A percentile compares a stretch with the other conserved stretches of the same genome.
These are phyloP conservation scores for Gaillardinia entomophila DNA, from an alignment of 805 yeast species.

Conservation along the genomic window DNA sequence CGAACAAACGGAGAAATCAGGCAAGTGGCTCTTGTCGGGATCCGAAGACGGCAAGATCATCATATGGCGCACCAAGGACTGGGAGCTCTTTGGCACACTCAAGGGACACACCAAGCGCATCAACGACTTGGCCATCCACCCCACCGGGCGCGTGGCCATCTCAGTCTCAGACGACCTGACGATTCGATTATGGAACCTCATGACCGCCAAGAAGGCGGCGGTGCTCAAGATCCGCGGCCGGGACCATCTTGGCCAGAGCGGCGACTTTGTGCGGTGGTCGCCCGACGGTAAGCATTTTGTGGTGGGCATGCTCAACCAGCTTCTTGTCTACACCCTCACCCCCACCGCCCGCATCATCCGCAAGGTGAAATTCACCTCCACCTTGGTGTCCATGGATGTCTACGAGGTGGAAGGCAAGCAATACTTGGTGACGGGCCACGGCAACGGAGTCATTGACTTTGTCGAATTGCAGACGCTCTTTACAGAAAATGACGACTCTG, in stretches of 20 bases:
- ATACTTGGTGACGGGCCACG: conserved; percentile 61
- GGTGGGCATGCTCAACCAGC: conserved; percentile 64
- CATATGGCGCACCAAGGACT: conserved; percentile 93
- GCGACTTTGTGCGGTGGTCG: conserved; percentile 65
- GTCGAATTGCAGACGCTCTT: conserved; percentile 34
- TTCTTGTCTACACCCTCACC: conserved; percentile 60
- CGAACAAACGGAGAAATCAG: conserved; percentile 34
- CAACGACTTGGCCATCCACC: conserved; percentile 84
- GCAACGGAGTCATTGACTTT: conserved; percentile 66
- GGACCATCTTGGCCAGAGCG: conserved; percentile 61
- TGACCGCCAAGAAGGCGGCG: conserved; percentile 95
- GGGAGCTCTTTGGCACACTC: conserved; percentile 86
- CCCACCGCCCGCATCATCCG: conserved; percentile 49
- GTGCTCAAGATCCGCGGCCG: conserved; percentile 64
- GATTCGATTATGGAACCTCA: conserved; percentile 86
- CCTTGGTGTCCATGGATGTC: conserved; percentile 66
- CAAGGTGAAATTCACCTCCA: conserved; percentile 46
- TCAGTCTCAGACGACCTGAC: conserved; percentile 84
- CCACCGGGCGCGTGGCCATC: conserved; percentile 83
- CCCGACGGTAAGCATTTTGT: conserved; percentile 62
- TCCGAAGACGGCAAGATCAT: conserved; percentile 87
- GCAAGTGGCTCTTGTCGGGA: conserved; percentile 87
- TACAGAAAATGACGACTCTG: conserved; percentile 16
- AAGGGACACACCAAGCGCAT: conserved; percentile 86
- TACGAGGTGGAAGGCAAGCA: conserved; percentile 42